Evolutionary conservation across 2,329 filamentous ascomycete genomes (phyloP).

Genomic region (Fonsecaea nubica): DNA sequence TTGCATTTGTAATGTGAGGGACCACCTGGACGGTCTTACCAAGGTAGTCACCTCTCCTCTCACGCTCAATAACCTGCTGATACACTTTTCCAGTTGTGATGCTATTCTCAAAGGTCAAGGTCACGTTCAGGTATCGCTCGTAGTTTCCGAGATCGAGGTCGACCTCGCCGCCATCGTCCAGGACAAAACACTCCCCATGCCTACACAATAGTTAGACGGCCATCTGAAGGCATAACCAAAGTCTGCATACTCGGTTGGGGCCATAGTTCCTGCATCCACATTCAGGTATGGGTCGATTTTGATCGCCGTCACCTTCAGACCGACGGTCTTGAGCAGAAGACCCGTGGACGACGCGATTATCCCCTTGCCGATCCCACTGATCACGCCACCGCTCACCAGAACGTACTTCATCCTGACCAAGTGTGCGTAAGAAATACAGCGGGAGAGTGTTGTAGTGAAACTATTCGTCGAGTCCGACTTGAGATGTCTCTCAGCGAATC

Average conservation of each 20-base stretch:
- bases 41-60: constrained; percentile 77
- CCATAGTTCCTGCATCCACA: constrained; percentile 76
- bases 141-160: constrained; percentile 79
- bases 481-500: not conserved
- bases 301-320: constrained; percentile 74
- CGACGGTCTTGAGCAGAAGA: constrained; percentile 78
- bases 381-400: constrained; percentile 73
- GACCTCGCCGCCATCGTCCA: constrained; percentile 80
- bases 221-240: not conserved
- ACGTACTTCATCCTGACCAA: constrained; percentile 73
- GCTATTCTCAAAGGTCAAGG: constrained; percentile 85
- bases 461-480: not conserved
- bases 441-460: not conserved
- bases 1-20: constrained; percentile 87
- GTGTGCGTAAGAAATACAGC: not conserved
- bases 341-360: constrained; percentile 76
- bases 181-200: constrained; percentile 89
- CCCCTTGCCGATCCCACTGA: constrained; percentile 63
- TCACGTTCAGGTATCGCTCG: constrained; percentile 81
- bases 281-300: constrained; percentile 79
- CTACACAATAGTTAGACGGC: constrained; percentile 48
- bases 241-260: constrained; percentile 64
- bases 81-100: constrained; percentile 99
- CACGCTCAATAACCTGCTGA: constrained; percentile 80
- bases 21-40: constrained; percentile 90